Conservation (phyloP, 164 flowering plant species). For the Protea cynaroides region DNA sequence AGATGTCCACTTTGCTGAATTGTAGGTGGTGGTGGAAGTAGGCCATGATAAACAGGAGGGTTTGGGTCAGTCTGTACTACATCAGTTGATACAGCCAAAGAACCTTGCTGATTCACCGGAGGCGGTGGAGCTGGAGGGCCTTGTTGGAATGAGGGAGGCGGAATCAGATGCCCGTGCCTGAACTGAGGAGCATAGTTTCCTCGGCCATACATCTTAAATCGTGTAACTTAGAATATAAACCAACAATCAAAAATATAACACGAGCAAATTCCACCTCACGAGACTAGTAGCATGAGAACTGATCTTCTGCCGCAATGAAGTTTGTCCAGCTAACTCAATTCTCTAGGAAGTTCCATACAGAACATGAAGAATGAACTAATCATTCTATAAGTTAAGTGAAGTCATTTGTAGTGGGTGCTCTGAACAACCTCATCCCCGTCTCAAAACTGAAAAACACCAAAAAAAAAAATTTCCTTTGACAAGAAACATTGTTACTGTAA, state of each 20-base stretch:
- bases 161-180: conserved; percentile 25
- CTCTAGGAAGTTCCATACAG: background rate
- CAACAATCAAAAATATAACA: background rate
- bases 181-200: conserved; percentile 39
- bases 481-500: background rate
- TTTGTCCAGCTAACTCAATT: background rate
- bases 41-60: conserved; percentile 12
- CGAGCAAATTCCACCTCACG: background rate
- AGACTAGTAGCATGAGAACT: background rate
- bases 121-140: conserved; percentile 12
- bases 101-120: conserved; percentile 21
- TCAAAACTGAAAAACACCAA: background rate
- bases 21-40: background rate
- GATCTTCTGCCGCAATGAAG: background rate
- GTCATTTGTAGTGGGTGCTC: background rate
- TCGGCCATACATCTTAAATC: conserved; percentile 39
- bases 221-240: background rate
- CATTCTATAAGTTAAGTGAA: background rate
- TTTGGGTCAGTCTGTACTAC: conserved; percentile 9
- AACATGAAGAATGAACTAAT: background rate
- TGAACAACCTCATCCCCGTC: background rate
- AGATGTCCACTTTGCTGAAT: conserved; percentile 17
- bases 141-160: conserved; percentile 22
- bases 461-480: background rate
- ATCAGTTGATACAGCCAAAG: conserved; percentile 17